Conservation (phyloP, 208 protist species). For the Lotmaria passim region DNA sequence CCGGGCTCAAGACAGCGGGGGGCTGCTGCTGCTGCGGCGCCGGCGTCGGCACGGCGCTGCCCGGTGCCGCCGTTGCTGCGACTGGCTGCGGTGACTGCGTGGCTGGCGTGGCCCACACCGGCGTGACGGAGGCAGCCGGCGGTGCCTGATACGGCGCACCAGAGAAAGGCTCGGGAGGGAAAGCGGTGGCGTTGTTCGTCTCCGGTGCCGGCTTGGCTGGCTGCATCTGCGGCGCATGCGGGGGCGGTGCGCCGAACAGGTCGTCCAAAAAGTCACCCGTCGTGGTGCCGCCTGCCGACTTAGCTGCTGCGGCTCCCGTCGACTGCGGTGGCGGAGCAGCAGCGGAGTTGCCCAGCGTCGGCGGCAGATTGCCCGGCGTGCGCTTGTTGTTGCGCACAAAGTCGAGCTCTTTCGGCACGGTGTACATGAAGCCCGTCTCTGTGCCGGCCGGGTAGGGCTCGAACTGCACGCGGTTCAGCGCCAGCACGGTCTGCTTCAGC, state of each 20-base stretch:
- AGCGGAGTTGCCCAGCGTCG: constrained; percentile 20
- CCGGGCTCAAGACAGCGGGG: no score
- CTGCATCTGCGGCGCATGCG: constrained; percentile 13
- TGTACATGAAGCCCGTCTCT: constrained; percentile 73
- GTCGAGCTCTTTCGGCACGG: constrained; percentile 75
- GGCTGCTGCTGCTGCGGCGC: constrained; percentile 2
- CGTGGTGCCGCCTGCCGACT: constrained; percentile 8
- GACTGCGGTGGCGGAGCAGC: constrained; percentile 6
- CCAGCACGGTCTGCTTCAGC: constrained; percentile 64
- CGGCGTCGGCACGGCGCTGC: constrained; percentile 7
- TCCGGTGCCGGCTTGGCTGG: neutral
- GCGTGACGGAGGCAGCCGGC: constrained; percentile 37
- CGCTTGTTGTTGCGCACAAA: constrained; percentile 81
- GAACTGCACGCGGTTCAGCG: constrained; percentile 86
- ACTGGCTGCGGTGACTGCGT: constrained; percentile 19
- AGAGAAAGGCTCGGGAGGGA: constrained; percentile 19
- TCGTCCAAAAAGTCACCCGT: constrained; percentile 73
- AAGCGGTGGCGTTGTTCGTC: neutral
- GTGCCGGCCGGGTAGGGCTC: constrained; percentile 80
- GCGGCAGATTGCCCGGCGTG: constrained; percentile 49
- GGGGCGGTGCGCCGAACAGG: constrained; percentile 64
- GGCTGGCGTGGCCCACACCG: constrained; percentile 44
- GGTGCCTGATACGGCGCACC: constrained; percentile 37
- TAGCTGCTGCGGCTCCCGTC: neutral
- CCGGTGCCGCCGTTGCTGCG: neutral